Base-by-base conservation (phyloP, 2,329 filamentous ascomycete genomes). In the Albophoma yamanashiensis region DNA sequence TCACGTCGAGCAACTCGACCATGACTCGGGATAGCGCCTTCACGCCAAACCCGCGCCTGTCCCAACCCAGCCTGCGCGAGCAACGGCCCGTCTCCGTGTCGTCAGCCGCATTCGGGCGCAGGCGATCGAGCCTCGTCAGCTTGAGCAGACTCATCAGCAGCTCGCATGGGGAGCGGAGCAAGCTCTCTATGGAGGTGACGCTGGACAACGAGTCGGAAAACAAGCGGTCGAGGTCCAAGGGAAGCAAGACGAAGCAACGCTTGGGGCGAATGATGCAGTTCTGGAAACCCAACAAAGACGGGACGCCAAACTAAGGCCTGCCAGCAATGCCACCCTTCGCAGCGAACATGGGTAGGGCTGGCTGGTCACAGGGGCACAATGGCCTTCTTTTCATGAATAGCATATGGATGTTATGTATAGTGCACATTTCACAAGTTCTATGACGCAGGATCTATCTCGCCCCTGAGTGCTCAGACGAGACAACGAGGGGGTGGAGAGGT, bases 251-350 rank as follows among this genome's bases (percentile, higher is more conserved):
- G 43, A 89, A 86, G 55, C 45, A 61, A 70, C 82, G 88, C 38
- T 74, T 92, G 43, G 88, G 89, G 70, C 87, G 88, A 58, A 80
- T 92, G 76, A 85, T 91, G 80, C 85, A 88, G 66, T 92, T 92
- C 71, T 92, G 88, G 88, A 90, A 88, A 73, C 78, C 79, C 12
- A 85, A 81, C 67, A 80, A 81, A 62, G 70, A 75, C 43, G 65
- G 62, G 3, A 62, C 68, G 40, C 58, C 72, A 42, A 64, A 66
- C n/a, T 71, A 66, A 66, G 50, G 39, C 9, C 6, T 8, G 27
- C 12, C n/a, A 22, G 20, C 14, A 9, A 12, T 27, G 17, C 14
- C 39, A 14, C 3, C 27, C 5, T 34, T 11, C 45, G 27, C 50
- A 36, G 17, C 27, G n/a, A 34, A n/a, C 27, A 14, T 31, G 20